These are phyloP conservation scores for Trichoderma aggressivum DNA, from an alignment of 2,329 filamentous ascomycete species.

Conservation along the genomic window DNA sequence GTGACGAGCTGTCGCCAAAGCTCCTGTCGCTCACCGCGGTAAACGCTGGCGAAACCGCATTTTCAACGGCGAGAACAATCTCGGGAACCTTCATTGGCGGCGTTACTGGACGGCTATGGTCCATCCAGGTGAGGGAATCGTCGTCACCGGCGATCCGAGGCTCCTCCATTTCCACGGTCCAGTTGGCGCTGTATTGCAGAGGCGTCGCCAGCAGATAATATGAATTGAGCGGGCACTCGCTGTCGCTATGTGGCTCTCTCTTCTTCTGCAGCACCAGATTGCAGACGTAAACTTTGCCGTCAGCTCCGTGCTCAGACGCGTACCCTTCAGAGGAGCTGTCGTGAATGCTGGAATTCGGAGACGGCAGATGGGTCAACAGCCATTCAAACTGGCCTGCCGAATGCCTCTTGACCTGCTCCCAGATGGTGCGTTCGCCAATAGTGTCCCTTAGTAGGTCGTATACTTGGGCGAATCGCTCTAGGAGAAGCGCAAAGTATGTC, in stretches of 20 bases:
- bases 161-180: slow-evolving; percentile 21
- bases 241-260: slow-evolving; percentile 20
- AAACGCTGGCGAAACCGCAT: slow-evolving; percentile 34
- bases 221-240: slow-evolving; percentile 32
- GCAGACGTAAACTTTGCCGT: slow-evolving; percentile 46
- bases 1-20: slow-evolving; percentile 34
- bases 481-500: not conserved
- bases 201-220: slow-evolving; percentile 49
- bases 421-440: slow-evolving; percentile 28
- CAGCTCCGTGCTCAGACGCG: slow-evolving; percentile 14
- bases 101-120: slow-evolving; percentile 25
- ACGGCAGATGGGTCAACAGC: slow-evolving; percentile 41
- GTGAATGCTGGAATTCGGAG: slow-evolving; percentile 26
- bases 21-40: slow-evolving; percentile 33
- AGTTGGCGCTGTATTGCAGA: slow-evolving; percentile 30
- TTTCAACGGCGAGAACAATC: slow-evolving; percentile 30
- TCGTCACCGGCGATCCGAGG: slow-evolving; percentile 19
- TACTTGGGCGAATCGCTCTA: slow-evolving; percentile 1
- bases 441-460: slow-evolving; percentile 14
- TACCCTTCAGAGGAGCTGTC: slow-evolving; percentile 9
- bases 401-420: slow-evolving; percentile 41
- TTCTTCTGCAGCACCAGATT: slow-evolving; percentile 46
- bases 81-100: slow-evolving; percentile 31
- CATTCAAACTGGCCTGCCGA: slow-evolving; percentile 50
- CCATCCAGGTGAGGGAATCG: slow-evolving; percentile 26